Base-by-base conservation (phyloP, 176 grass and related monocot species). In the Oryza brachyantha region DNA sequence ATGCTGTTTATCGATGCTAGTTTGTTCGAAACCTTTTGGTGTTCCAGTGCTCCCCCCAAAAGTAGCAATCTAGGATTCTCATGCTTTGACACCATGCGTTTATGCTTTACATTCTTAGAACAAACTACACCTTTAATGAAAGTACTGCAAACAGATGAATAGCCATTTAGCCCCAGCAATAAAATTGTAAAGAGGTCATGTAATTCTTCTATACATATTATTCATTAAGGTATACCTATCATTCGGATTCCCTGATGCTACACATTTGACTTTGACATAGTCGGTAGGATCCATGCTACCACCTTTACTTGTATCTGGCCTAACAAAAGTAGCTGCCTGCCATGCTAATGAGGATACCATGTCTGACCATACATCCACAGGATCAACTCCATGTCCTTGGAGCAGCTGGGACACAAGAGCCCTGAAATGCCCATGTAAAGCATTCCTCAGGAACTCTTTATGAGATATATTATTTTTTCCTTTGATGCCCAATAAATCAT, bases 101-200 rank as follows among this genome's bases (percentile, higher is more conserved):
- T 99, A 82, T 95, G 96, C 75, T 95, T 99, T 81, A 99, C 90
- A 88, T 99, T 99, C 86, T 99, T 99, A 72, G 92, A 91, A 86
- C 96, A 99, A 80, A 99, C 96, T 72, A 99, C 88, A 36, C 96
- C 96, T 70, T 87, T 99, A 78, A 99, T 80, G 72, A 99, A 92
- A 72, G 81, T 73, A 74, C 96, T 99, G 85, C 41, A 50, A 82
- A 85, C 31, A 88, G 54, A 91, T 79, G 74, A 84, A 46, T 38
- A 90, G 39, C 41, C 70, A 35, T 85, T 94, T 85, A 90, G 84
- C 81, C 64, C 70, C 70, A 74, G 29, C 34, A 88, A 52, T 36
- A 68, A 5, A 22, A 31, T 78, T 36, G 71, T 26, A 75, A 61
- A 75, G 10, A 38, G 26, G 26, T n/a, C 41, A 69, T 10, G 6